Conservation (phyloP, 2,329 filamentous ascomycete species). For the Colletotrichum agaves region DNA sequence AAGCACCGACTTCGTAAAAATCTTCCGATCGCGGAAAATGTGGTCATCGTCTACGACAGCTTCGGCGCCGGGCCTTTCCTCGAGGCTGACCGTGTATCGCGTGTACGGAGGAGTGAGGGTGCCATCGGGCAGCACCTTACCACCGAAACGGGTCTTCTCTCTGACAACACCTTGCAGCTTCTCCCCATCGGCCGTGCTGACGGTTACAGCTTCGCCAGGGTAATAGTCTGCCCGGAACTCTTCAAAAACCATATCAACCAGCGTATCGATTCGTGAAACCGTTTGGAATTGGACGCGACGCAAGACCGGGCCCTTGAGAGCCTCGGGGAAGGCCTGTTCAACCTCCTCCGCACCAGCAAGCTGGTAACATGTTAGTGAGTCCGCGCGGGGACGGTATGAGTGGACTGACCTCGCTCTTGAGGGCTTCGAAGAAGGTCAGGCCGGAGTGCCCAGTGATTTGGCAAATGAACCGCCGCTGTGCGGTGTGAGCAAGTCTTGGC, state of each 20-base stretch:
- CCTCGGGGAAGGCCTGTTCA: constrained; percentile 90
- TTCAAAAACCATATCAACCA: constrained; percentile 75
- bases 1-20: constrained; percentile 94
- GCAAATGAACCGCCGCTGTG: constrained; percentile 88
- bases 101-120: constrained; percentile 77
- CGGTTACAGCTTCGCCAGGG: constrained; percentile 84
- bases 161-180: constrained; percentile 79
- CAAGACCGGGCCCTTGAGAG: constrained; percentile 89
- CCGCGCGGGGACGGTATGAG: constrained; percentile 4
- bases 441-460: constrained; percentile 94
- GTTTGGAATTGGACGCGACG: constrained; percentile 92
- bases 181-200: constrained; percentile 75
- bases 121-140: constrained; percentile 72
- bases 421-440: constrained; percentile 90
- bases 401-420: constrained; percentile 84
- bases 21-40: constrained; percentile 86
- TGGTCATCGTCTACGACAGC: constrained; percentile 83
- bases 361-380: constrained; percentile 52
- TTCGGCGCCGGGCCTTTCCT: constrained; percentile 75
- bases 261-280: constrained; percentile 86
- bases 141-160: constrained; percentile 84
- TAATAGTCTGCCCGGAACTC: constrained; percentile 93
- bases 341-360: constrained; percentile 86
- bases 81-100: constrained; percentile 82
- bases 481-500: constrained; percentile 34